These are phyloP conservation scores for Ziziphus jujuba DNA, from an alignment of 306 rosid genomes.

Conservation along the genomic window DNA sequence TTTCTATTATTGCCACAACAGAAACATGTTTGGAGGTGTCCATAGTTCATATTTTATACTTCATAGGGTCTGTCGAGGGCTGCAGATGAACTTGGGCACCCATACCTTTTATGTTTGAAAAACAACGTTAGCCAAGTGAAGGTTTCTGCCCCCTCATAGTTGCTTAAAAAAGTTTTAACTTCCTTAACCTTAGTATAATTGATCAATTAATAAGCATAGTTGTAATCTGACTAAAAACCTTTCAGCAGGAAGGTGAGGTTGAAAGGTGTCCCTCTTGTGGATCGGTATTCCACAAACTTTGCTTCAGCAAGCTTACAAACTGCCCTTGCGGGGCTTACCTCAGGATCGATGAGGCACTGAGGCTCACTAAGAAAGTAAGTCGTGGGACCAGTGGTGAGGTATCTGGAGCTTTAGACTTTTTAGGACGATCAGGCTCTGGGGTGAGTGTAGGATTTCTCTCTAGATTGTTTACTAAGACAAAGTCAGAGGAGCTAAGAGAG, in stretches of 20 bases:
- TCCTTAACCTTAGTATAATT: background rate
- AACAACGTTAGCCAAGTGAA: background rate
- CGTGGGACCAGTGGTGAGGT: conserved; percentile 36
- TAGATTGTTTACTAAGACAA: conserved; percentile 57
- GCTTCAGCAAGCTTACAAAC: conserved; percentile 60
- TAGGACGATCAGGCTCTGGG: conserved; percentile 59
- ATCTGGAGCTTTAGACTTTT: conserved; percentile 48
- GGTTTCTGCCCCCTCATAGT: background rate
- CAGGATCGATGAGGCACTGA: conserved; percentile 38
- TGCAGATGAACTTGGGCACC: background rate
- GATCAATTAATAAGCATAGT: background rate
- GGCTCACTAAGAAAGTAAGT: conserved; percentile 32
- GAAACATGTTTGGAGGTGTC: no score
- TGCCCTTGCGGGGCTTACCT: conserved; percentile 72
- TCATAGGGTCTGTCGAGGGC: no score
- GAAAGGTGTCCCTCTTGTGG: conserved; percentile 72
- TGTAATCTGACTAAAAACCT: conserved; percentile 27
- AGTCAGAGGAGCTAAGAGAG: conserved; percentile 40
- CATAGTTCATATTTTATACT: no score
- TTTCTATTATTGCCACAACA: no score
- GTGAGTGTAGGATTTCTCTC: conserved; percentile 52
- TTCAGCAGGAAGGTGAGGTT: conserved; percentile 73
- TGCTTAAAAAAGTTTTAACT: background rate
- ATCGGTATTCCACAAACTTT: conserved; percentile 70
- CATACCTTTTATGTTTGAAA: background rate